Percentiles rank a stretch among this genome's conserved stretches.
These are phyloP conservation scores for Lactarius psammicola DNA, from an alignment of 768 basidiomycete genomes.

Conservation along the genomic window DNA sequence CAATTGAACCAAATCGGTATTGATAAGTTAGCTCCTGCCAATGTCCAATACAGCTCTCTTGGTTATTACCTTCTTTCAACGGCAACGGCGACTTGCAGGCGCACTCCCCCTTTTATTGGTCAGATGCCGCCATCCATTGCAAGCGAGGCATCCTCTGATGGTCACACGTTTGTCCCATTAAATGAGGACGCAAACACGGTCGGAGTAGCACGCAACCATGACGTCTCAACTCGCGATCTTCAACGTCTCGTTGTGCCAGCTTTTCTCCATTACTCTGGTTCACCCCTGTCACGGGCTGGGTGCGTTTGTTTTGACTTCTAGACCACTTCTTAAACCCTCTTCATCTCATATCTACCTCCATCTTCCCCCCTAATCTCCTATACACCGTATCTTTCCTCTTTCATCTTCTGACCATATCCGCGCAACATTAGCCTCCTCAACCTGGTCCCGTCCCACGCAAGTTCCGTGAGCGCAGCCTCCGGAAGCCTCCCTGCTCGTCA, in stretches of 20 bases:
- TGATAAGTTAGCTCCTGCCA: neutral
- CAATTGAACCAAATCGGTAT: neutral
- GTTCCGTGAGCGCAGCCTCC: constrained; percentile 24
- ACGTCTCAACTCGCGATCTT: constrained; percentile 31
- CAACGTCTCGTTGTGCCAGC: constrained; percentile 19
- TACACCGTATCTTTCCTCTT: neutral
- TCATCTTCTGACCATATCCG: constrained; percentile 3
- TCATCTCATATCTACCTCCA: neutral
- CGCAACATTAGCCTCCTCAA: constrained; percentile 51
- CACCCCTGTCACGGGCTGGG: constrained; percentile 36
- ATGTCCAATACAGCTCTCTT: constrained; percentile 5
- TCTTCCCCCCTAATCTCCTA: constrained; percentile 5
- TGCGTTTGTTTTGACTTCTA: constrained; percentile 23
- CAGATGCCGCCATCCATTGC: constrained; percentile 19
- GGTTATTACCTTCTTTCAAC: neutral
- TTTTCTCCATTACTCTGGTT: constrained; percentile 26
- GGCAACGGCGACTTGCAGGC: neutral
- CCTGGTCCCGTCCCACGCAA: constrained; percentile 34
- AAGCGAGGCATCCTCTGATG: constrained; percentile 20
- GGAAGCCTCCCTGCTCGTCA: constrained; percentile 39
- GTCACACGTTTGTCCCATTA: constrained; percentile 24
- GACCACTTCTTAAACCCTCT: neutral
- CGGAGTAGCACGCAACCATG: constrained; percentile 1
- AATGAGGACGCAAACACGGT: constrained; percentile 3
- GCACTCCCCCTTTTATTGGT: neutral